Conservation (phyloP, 805 yeast species). For the Saccharomycopsis capsularis region DNA sequence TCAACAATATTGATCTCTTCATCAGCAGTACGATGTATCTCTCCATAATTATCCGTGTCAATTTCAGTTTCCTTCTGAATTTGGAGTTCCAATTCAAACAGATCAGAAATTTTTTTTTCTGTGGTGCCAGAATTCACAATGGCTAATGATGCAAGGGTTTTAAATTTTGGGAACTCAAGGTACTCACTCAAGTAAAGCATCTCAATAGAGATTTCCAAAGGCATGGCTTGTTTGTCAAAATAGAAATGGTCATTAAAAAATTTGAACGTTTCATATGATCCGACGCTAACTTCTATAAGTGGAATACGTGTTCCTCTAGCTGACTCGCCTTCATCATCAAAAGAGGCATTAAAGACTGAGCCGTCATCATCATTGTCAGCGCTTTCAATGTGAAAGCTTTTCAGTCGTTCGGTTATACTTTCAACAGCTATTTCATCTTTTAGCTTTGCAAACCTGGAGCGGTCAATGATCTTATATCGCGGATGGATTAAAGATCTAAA, state of each 20-base stretch:
- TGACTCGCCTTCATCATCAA: too few relatives aligned
- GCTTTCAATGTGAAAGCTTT: neutral
- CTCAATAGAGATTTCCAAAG: slow-evolving; percentile 45
- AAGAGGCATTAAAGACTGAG: neutral
- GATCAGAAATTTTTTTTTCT: neutral
- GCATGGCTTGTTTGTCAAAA: slow-evolving; percentile 50
- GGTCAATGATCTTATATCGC: slow-evolving; percentile 1
- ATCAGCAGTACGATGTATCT: too few relatives aligned
- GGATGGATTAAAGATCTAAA: neutral
- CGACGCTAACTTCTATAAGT: slow-evolving; percentile 29
- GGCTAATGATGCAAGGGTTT: neutral
- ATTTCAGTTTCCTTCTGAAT: too few relatives aligned
- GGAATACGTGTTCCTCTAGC: slow-evolving; percentile 27
- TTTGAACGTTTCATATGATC: slow-evolving; percentile 37
- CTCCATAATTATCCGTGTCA: too few relatives aligned
- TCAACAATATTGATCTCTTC: too few relatives aligned
- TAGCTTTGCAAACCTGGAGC: neutral
- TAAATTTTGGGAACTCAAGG: slow-evolving; percentile 23
- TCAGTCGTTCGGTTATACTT: too few relatives aligned
- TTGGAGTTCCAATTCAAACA: neutral
- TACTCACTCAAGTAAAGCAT: slow-evolving; percentile 51
- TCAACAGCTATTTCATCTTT: too few relatives aligned
- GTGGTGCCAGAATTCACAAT: neutral
- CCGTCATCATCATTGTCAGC: neutral
- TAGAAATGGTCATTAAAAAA: slow-evolving; percentile 50